A percentile compares a stretch with the other conserved stretches of the same genome.
phyloP scores from a whole-genome alignment of 768 basidiomycete species.

The Pisolithus albus region DNA sequence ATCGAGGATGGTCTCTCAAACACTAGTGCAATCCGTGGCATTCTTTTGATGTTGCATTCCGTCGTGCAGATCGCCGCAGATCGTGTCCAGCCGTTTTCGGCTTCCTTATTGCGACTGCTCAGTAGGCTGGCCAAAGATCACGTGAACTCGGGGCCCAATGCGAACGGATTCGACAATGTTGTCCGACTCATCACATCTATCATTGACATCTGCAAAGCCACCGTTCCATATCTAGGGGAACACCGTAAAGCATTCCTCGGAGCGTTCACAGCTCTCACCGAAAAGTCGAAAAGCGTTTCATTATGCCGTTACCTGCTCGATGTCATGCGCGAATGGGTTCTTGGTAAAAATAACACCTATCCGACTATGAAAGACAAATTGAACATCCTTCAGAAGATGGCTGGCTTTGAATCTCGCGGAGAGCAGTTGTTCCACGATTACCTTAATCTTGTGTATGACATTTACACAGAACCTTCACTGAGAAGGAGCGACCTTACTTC shows the following conservation, averaged over 20 bases:
- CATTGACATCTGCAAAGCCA: conserved; percentile 77
- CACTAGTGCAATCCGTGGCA: conserved; percentile 64
- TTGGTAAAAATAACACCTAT: conserved; percentile 75
- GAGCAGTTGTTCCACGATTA: conserved; percentile 79
- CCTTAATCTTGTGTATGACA: conserved; percentile 85
- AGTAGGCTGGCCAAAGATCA: conserved; percentile 87
- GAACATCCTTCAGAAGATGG: conserved; percentile 82
- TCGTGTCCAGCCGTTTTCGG: conserved; percentile 73
- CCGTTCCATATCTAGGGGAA: conserved; percentile 79
- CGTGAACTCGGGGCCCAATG: conserved; percentile 45
- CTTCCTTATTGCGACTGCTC: conserved; percentile 73
- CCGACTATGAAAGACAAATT: conserved; percentile 97
- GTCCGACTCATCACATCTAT: conserved; percentile 69
- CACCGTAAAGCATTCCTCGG: conserved; percentile 76
- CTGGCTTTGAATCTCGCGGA: conserved; percentile 68
- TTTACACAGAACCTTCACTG: conserved; percentile 82
- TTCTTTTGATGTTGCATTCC: conserved; percentile 81
- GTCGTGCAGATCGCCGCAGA: conserved; percentile 76
- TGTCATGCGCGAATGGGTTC: conserved; percentile 83
- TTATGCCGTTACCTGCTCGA: conserved; percentile 85
- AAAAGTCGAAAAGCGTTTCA: conserved; percentile 75
- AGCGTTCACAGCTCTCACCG: conserved; percentile 73
- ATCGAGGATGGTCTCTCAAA: conserved; percentile 78
- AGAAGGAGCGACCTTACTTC: conserved; percentile 91
- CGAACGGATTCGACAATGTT: conserved; percentile 48